phyloP scores from a whole-genome alignment of 164 flowering plant genomes.

The Stephania japonica region DNA sequence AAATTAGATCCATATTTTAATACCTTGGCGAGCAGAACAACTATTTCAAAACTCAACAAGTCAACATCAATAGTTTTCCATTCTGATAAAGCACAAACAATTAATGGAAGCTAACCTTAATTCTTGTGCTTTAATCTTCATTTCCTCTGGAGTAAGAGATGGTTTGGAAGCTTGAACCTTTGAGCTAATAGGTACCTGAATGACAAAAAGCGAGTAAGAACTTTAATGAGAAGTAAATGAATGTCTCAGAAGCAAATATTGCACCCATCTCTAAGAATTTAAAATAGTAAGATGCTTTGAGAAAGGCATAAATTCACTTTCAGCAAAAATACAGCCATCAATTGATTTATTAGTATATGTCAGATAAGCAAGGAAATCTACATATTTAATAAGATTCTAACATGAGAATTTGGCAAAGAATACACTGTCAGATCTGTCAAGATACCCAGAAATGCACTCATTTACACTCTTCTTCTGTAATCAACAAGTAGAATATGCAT shows the following conservation, averaged over 20 bases:
- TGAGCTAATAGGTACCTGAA: slow-evolving; percentile 58
- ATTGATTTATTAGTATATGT: neutral
- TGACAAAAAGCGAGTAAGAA: neutral
- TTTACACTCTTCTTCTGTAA: neutral
- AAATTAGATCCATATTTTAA: neutral
- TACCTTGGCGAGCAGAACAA: neutral
- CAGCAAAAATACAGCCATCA: neutral
- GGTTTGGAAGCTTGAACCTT: slow-evolving; percentile 66
- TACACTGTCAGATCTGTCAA: neutral
- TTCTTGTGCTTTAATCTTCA: slow-evolving; percentile 86
- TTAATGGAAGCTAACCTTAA: slow-evolving; percentile 42
- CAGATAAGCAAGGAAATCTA: neutral
- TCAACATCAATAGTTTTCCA: neutral
- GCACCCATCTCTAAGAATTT: neutral
- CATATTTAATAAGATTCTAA: no score
- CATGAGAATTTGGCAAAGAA: no score
- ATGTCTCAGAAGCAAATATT: neutral
- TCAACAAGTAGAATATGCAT: neutral
- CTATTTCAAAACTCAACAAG: neutral
- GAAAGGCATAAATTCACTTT: neutral
- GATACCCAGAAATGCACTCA: neutral
- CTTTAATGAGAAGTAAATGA: neutral
- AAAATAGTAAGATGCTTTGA: neutral
- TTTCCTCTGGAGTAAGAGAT: slow-evolving; percentile 82
- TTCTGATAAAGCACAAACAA: neutral